Evolutionary conservation across 2,329 filamentous ascomycete genomes (phyloP), one percentile per base, ranked within the genome.

Genomic region (Aspergillus fumigatiaffinis): DNA sequence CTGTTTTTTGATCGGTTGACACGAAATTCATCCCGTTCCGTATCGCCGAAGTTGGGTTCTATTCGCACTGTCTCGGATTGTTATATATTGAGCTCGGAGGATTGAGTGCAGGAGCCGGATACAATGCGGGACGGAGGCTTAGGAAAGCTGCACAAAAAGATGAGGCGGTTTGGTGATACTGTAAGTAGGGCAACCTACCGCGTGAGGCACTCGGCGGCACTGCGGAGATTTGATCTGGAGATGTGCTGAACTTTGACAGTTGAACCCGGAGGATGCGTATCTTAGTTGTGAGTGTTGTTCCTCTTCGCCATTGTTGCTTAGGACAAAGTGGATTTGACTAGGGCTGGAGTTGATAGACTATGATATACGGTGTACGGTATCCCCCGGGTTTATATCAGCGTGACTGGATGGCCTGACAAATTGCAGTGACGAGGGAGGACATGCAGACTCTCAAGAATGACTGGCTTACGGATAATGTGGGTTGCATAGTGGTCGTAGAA

Each of bases 391-490:
- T 42, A 17, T 35, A 4, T 49, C 20, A 42, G 21, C 29, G 17
- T 17, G 38, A 21, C 23, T 29, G 20, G n/a, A 28, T 20, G 14
- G 14, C 50, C 62, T 70, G 53, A 70, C 55, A 47, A 23, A 6
- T 35, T 29, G 42, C 70, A 92, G 91, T 97, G 65, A 96, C 90
- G 52, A 85, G 87, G 71, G 91, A 94, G 72, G 94, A 99, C 75
- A 85, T 97, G 65, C 89, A 92, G 72, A 88, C 89, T 17, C 84
- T 99, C 57, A 91, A 90, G 76, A 82, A 90, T 75, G 94, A 97
- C 80, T 99, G 94, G 94, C 81, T 99, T 53, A 97, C 93, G 47
- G 94, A 99, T 74, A 97, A 96, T 79, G 90, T 92, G 80, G 64
- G 84, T 77, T 58, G 46, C 46, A 57, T 57, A 53, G 23, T 51